These are phyloP conservation scores for Trametopsis cervina DNA, from an alignment of 768 basidiomycete genomes.

Conservation along the genomic window DNA sequence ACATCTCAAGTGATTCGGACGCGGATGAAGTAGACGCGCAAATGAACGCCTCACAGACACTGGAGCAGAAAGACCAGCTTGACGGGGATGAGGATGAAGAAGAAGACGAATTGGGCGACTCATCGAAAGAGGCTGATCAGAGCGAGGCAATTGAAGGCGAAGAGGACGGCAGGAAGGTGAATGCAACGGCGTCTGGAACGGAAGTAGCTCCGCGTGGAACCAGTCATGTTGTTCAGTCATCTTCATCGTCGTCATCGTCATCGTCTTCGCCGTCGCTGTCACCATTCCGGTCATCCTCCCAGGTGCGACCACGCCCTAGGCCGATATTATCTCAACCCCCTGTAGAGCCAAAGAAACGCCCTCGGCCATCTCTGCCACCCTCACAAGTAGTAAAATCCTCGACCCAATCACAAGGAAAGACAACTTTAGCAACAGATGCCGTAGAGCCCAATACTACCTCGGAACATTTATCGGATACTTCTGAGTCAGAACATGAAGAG, in stretches of 20 bases:
- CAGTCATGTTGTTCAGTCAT: background rate
- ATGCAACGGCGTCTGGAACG: no score
- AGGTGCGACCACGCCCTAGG: background rate
- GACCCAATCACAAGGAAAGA: no score
- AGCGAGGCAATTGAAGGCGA: background rate
- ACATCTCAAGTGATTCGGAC: slow-evolving; percentile 4
- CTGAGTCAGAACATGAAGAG: background rate
- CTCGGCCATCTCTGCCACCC: background rate
- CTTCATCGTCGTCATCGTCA: background rate
- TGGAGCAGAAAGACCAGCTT: background rate
- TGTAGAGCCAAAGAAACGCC: background rate
- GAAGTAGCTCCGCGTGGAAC: no score
- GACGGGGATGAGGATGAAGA: background rate
- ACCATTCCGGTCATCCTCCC: background rate
- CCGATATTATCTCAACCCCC: background rate
- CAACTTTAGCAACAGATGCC: no score
- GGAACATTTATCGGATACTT: no score
- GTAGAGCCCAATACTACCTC: no score
- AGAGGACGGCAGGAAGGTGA: no score
- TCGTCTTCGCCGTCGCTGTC: background rate
- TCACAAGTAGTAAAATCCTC: no score
- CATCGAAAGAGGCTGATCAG: background rate
- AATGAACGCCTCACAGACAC: slow-evolving; percentile 1
- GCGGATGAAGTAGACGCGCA: slow-evolving; percentile 5
- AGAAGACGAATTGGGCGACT: background rate